phyloP scores from a whole-genome alignment of 768 basidiomycete genomes.

The Terana coerulea region DNA sequence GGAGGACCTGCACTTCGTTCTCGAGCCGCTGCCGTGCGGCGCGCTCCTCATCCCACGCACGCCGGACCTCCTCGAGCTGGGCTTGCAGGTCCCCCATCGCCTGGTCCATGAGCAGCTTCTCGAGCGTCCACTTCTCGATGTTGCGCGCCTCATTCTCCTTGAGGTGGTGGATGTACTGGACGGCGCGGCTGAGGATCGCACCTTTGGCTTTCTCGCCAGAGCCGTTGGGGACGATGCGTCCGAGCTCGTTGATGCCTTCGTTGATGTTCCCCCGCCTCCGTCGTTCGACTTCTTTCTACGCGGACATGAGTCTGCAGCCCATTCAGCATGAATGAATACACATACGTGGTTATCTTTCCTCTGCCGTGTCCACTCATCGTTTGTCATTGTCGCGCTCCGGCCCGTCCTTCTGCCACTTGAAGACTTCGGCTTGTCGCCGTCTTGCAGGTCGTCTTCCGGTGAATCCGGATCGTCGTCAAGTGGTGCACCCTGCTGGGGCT shows the following conservation, averaged over 20 bases:
- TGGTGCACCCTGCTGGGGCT: neutral
- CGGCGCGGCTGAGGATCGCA: constrained; percentile 82
- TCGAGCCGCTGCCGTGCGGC: constrained; percentile 54
- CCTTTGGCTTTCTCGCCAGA: constrained; percentile 89
- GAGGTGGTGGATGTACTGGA: constrained; percentile 88
- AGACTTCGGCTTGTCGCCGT: constrained; percentile 12
- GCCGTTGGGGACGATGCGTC: constrained; percentile 82
- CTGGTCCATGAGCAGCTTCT: constrained; percentile 90
- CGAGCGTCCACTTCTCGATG: constrained; percentile 91
- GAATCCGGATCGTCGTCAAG: neutral
- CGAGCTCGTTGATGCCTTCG: constrained; percentile 91
- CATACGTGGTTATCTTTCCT: constrained; percentile 45
- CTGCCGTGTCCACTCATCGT: constrained; percentile 38
- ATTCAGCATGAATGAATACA: neutral
- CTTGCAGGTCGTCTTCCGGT: neutral
- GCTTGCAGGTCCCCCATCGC: constrained; percentile 85
- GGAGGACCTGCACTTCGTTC: constrained; percentile 49
- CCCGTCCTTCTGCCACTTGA: constrained; percentile 20
- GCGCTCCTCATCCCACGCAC: constrained; percentile 80
- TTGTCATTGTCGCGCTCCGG: constrained; percentile 27
- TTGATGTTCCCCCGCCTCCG: constrained; percentile 94
- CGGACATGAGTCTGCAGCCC: neutral
- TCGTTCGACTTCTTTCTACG: constrained; percentile 97
- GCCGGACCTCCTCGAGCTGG: constrained; percentile 77
- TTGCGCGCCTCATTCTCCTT: constrained; percentile 89